These are phyloP conservation scores for Phialophora verrucosa DNA, from an alignment of 2,329 filamentous ascomycete species.

Conservation along the genomic window DNA sequence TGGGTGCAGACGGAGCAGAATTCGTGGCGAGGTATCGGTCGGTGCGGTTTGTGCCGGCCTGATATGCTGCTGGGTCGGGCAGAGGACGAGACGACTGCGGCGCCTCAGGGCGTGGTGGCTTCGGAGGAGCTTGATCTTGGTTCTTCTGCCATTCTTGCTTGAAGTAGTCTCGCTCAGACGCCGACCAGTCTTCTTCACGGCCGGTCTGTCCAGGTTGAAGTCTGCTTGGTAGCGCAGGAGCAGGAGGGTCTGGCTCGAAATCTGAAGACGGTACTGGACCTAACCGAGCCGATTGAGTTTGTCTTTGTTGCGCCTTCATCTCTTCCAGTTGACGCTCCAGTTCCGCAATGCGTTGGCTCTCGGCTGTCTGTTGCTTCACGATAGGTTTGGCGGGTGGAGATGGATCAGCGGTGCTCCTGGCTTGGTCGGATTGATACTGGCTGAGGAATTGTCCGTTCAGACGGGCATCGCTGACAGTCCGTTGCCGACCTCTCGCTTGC, in stretches of 20 bases:
- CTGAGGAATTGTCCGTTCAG: conserved; percentile 84
- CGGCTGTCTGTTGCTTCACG: conserved; percentile 44
- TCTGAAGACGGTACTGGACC: background rate
- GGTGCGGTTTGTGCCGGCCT: conserved; percentile 53
- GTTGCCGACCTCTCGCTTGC: conserved; percentile 68
- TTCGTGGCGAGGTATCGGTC: conserved; percentile 63
- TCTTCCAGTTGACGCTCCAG: conserved; percentile 75
- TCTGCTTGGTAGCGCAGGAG: conserved; percentile 30
- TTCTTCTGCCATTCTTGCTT: conserved; percentile 61
- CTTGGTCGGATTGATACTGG: conserved; percentile 79
- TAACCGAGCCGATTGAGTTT: conserved; percentile 1
- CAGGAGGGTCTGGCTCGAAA: conserved; percentile 11
- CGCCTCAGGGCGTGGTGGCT: conserved; percentile 28
- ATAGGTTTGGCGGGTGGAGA: conserved; percentile 47
- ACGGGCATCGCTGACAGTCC: conserved; percentile 67
- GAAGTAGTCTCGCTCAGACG: conserved; percentile 65
- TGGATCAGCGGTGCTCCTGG: conserved; percentile 42
- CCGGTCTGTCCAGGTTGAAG: conserved; percentile 49
- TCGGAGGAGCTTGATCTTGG: conserved; percentile 42
- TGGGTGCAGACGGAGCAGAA: conserved; percentile 53
- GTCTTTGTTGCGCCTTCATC: conserved; percentile 69
- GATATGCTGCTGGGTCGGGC: conserved; percentile 53
- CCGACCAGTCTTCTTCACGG: conserved; percentile 63
- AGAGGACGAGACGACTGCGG: conserved; percentile 48
- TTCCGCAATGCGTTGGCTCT: conserved; percentile 75